Percentiles rank a stretch among this genome's conserved stretches.
These are phyloP conservation scores for Dicorynia guianensis DNA, from an alignment of 306 rosid genomes.

Conservation along the genomic window DNA sequence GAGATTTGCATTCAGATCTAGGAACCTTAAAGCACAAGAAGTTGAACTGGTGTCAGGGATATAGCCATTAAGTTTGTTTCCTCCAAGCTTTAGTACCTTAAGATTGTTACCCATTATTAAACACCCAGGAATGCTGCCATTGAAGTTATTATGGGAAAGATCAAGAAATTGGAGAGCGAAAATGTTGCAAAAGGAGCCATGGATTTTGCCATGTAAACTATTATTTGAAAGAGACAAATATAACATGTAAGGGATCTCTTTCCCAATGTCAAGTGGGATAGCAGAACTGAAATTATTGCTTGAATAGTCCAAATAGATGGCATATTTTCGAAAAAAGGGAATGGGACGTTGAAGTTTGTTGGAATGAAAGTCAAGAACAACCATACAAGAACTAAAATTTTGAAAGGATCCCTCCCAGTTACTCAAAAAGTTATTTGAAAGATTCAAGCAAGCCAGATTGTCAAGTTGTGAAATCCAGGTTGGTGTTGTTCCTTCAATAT, in stretches of 20 bases:
- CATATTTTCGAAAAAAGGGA: background rate
- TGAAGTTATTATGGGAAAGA: conserved; percentile 15
- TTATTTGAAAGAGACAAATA: too few species aligned
- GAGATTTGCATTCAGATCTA: too few species aligned
- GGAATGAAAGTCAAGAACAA: conserved; percentile 2
- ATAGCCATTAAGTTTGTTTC: too few species aligned
- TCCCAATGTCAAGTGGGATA: conserved; percentile 12
- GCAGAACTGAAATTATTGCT: too few species aligned
- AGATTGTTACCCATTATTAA: too few species aligned
- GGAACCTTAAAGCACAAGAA: background rate
- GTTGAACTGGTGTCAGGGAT: background rate
- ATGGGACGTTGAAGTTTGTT: conserved; percentile 32
- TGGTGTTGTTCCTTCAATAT: conserved; percentile 40
- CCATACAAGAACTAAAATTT: background rate
- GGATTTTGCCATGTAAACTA: background rate
- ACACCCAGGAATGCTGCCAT: background rate
- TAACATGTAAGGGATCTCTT: rapidly evolving
- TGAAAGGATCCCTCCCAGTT: background rate
- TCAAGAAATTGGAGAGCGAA: background rate
- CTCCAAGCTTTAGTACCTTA: too few species aligned
- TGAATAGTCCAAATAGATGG: conserved; percentile 11
- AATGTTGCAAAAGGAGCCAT: conserved; percentile 11
- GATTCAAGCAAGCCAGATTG: background rate
- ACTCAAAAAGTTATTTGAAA: conserved; percentile 35
- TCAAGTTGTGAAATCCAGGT: conserved; percentile 43